These are phyloP conservation scores for Boletus sp. DNA, from an alignment of 768 basidiomycete genomes.

Conservation along the genomic window DNA sequence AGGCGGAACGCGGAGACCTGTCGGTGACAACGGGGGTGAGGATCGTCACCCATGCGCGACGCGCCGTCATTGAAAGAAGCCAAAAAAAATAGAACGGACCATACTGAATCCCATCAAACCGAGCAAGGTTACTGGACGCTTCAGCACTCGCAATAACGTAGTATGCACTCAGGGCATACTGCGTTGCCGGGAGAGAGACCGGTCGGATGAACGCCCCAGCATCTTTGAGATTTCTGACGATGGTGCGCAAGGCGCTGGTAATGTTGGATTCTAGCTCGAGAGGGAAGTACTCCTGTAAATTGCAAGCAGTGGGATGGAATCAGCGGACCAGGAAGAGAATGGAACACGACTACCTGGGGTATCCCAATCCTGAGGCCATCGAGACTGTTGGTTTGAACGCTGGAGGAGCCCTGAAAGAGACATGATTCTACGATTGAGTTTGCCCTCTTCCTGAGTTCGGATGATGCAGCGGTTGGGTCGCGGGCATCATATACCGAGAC, in stretches of 20 bases:
- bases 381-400: conserved; percentile 25
- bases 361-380: conserved; percentile 68
- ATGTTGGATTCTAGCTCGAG: conserved; percentile 52
- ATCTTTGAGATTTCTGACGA: conserved; percentile 39
- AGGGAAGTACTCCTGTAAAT: conserved; percentile 73
- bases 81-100: conserved; percentile 44
- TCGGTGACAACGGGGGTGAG: background rate
- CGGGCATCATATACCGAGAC: conserved; percentile 50
- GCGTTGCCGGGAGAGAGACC: conserved; percentile 67
- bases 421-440: conserved; percentile 24
- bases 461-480: conserved; percentile 71
- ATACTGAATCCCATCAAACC: conserved; percentile 86
- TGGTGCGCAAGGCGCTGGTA: conserved; percentile 40
- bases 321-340: background rate
- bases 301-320: background rate
- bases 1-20: conserved; percentile 52
- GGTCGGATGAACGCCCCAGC: conserved; percentile 68
- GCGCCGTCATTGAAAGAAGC: background rate
- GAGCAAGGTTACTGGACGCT: conserved; percentile 86
- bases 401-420: background rate
- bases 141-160: conserved; percentile 96
- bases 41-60: background rate
- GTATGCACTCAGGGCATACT: conserved; percentile 85
- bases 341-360: conserved; percentile 51
- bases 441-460: conserved; percentile 36